Conservation (phyloP, 2,329 filamentous ascomycete genomes). For the Sphaerostilbella broomeana region DNA sequence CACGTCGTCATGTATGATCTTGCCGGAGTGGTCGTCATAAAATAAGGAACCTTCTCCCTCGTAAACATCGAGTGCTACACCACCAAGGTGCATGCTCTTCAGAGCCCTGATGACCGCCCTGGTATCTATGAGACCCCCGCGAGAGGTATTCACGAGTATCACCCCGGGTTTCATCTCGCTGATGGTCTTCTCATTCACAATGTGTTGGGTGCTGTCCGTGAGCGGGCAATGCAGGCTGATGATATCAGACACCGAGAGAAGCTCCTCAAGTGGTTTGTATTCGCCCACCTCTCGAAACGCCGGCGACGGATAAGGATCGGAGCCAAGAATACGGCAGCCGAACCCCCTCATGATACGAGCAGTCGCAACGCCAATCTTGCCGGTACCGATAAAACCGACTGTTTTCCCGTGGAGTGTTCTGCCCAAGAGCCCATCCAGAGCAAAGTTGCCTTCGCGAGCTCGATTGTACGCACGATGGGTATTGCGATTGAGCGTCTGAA, state of each 20-base stretch:
- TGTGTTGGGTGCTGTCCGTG: slow-evolving; percentile 50
- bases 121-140: slow-evolving; percentile 58
- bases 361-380: slow-evolving; percentile 57
- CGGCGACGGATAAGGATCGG: slow-evolving; percentile 48
- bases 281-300: slow-evolving; percentile 45
- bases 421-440: slow-evolving; percentile 57
- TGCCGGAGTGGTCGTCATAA: slow-evolving; percentile 57
- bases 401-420: slow-evolving; percentile 57
- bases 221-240: slow-evolving; percentile 62
- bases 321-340: slow-evolving; percentile 55
- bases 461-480: slow-evolving; percentile 63
- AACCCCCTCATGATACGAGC: slow-evolving; percentile 59
- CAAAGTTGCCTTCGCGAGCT: slow-evolving; percentile 62
- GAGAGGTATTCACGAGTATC: slow-evolving; percentile 61
- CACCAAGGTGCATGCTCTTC: slow-evolving; percentile 53
- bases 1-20: slow-evolving; percentile 60
- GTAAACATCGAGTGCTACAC: slow-evolving; percentile 62
- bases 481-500: slow-evolving; percentile 61
- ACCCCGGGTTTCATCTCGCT: slow-evolving; percentile 51
- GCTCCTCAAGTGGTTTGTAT: slow-evolving; percentile 46
- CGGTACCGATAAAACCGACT: slow-evolving; percentile 59
- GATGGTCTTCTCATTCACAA: slow-evolving; percentile 51
- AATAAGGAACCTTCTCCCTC: slow-evolving; percentile 59
- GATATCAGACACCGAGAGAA: slow-evolving; percentile 53
- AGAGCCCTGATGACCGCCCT: slow-evolving; percentile 52